These are phyloP conservation scores for Lithospermum erythrorhizon DNA, from an alignment of 257 asterid genomes.

Conservation along the genomic window DNA sequence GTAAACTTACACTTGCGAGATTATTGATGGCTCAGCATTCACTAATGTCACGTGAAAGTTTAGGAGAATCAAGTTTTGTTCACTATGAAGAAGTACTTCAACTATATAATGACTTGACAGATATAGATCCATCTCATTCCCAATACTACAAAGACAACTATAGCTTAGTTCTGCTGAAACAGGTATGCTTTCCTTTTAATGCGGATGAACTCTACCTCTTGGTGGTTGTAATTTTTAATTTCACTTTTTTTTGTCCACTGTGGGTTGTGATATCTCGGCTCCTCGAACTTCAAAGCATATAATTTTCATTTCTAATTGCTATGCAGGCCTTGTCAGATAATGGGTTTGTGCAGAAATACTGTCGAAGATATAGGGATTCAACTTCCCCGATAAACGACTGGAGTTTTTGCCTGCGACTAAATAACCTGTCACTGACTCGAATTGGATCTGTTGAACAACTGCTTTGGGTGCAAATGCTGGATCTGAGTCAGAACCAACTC, in stretches of 20 bases:
- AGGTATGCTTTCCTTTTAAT: slow-evolving; percentile 29
- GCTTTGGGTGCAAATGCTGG: slow-evolving; percentile 90
- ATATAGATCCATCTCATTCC: slow-evolving; percentile 65
- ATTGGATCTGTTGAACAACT: slow-evolving; percentile 56
- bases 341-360: slow-evolving; percentile 39
- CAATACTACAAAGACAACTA: slow-evolving; percentile 66
- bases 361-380: slow-evolving; percentile 38
- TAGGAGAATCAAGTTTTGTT: slow-evolving; percentile 18
- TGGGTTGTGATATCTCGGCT: neutral
- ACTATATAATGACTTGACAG: slow-evolving; percentile 56
- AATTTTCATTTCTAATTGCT: slow-evolving; percentile 3
- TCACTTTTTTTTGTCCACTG: no score
- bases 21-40: slow-evolving; percentile 58
- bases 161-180: slow-evolving; percentile 61
- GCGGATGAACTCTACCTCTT: neutral
- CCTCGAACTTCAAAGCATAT: neutral
- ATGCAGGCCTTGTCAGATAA: slow-evolving; percentile 48
- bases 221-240: slow-evolving; percentile 2
- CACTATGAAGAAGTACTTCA: slow-evolving; percentile 61
- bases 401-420: slow-evolving; percentile 36
- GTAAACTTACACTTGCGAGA: slow-evolving; percentile 92
- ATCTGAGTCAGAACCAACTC: slow-evolving; percentile 81
- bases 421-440: slow-evolving; percentile 61
- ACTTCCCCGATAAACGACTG: slow-evolving; percentile 26
- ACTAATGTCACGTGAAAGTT: slow-evolving; percentile 31